Base-by-base conservation (phyloP, 2,329 filamentous ascomycete species). In the Xylariomycetidae sp. region DNA sequence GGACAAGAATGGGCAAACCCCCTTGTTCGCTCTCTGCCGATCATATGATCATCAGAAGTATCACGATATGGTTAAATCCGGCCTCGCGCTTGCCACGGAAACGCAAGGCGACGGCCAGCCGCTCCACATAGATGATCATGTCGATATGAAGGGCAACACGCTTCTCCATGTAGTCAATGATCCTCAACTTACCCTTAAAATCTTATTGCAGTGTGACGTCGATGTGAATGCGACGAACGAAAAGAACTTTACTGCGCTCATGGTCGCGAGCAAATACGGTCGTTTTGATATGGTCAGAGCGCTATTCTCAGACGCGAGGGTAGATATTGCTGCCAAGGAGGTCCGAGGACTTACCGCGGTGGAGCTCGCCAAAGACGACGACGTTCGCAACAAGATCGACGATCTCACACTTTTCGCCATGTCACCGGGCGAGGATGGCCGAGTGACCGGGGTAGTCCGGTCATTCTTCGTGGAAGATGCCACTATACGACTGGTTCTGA, bases 191-290 rank as follows among this genome's bases (percentile, higher is more conserved):
- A 85, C 87, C 2, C 56, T 80, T 34, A 76, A 77, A 39, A 83
- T 97, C 25, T 67, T 98, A 22, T 75, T 85, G 36, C 76, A 82
- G 39, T 94, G 89, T 61, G 92, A 98, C 48, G 84, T 88, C n/a
- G 88, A 98, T 54, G 86, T 90, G 35, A 98, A 98, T 61, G 89
- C 90, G 7, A 85, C 82, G 7, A 98, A 98, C 53, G 89, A 97
- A 49, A 95, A 88, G 63, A 83, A 79, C 30, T 97, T 98, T 54
- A 98, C 94, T 0, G 82, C 92, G 2, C 69, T 98, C 36, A 98
- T 98, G 92, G 85, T 98, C 42, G 90, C 90, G 6, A 97, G 90
- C 72, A 98, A 98, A 59, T 98, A 97, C 54, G 92, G 92, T 20
- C 79, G 92, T 42, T 84, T 94, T 34, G 92, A 97, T 50, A 87